Evolutionary conservation across 768 basidiomycete genomes (phyloP), one percentile per base, ranked within the genome.

Genomic region (Agaricus bisporus): DNA sequence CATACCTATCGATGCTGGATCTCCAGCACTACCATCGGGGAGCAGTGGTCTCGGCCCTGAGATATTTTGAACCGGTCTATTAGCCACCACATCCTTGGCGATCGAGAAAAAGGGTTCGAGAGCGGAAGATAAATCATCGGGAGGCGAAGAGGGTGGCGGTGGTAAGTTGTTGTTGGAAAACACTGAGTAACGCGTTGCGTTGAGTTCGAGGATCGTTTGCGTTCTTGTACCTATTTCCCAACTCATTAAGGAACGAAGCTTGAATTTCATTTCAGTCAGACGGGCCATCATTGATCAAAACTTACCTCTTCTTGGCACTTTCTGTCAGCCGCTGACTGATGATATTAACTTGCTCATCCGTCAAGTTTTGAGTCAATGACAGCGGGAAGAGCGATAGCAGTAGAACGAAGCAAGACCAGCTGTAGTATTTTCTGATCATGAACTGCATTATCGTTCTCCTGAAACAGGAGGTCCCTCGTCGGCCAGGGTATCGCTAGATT

Each of bases 1-100:
- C 29, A 86, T 75, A 2, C 88, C 90, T n/a, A 87, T 76, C 43
- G 82, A 85, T 0, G 91, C 81, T 0, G 92, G 91, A 62, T 95
- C 93, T 0, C 83, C 88, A 14, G 86, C 83, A 38, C 76, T 73
- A 28, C 83, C 80, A 41, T 78, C 75, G 17, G 68, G 59, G 5
- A 83, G 67, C 15, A 92, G 70, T 0, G 85, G 79, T 59, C 82
- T 81, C 1, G 85, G 80, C 14, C 77, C 79, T 2, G 67, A 64
- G 12, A 70, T 59, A 28, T 73, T 68, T 28, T 66, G 71, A 59
- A 74, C 7, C 14, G n/a, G 46, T 32, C 80, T 79, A 50, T 73
- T 71, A 3, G 66, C 58, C n/a, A 89, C 79, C 18, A 81, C 70
- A 22, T 65, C 60, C 1, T 66, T 66, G 0, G 81, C 76, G 29